phyloP scores from a whole-genome alignment of 2,329 filamentous ascomycete species.

The Neopestalotiopsis sp. region DNA sequence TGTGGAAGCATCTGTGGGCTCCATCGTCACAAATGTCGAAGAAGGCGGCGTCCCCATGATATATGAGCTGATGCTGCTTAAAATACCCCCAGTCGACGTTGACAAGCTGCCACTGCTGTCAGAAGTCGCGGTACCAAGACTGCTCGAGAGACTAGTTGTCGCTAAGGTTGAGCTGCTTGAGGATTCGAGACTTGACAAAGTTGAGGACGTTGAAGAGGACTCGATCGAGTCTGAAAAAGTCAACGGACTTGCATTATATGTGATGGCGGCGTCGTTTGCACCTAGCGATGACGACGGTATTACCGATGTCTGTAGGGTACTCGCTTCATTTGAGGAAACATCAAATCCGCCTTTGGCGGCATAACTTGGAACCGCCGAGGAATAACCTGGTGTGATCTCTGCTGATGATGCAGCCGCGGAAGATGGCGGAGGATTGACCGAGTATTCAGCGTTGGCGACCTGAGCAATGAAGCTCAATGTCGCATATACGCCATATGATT shows the following conservation, averaged over 20 bases:
- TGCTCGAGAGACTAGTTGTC: neutral
- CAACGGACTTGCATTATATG: neutral
- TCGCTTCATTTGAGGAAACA: neutral
- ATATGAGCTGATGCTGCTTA: constrained; percentile 35
- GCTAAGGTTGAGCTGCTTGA: neutral
- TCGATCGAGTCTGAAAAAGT: neutral
- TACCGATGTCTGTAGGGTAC: neutral
- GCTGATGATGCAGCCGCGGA: neutral
- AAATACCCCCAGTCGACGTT: constrained; percentile 26
- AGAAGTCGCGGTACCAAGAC: neutral
- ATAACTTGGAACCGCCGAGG: neutral
- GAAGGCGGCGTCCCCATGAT: constrained; percentile 29
- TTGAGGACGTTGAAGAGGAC: neutral
- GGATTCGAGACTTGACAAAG: neutral
- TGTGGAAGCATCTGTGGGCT: neutral
- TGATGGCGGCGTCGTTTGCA: neutral
- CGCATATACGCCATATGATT: constrained; percentile 15
- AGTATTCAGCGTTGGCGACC: neutral
- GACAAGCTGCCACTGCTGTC: neutral
- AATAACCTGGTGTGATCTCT: neutral
- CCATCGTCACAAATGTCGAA: neutral
- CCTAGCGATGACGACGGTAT: neutral
- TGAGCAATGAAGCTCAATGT: constrained; percentile 1
- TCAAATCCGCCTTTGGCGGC: neutral
- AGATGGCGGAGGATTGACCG: neutral